Base-by-base conservation (phyloP, 169 alveolate genomes). In the Cyclospora cayetanensis region DNA sequence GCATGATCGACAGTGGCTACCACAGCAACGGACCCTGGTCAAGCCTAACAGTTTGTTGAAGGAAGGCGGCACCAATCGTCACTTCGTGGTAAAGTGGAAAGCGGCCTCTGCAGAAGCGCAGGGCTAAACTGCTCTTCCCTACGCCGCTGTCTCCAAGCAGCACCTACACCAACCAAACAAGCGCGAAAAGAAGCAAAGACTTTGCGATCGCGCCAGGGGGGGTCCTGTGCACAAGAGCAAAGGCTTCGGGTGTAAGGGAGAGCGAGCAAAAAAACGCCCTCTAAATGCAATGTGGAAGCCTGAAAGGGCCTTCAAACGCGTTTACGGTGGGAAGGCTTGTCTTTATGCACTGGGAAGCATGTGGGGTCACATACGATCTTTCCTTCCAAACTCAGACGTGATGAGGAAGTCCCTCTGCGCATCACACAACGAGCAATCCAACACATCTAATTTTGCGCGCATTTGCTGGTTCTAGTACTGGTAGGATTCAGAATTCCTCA, bases 121-220 rank as follows among this genome's bases (percentile, higher is more conserved):
- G 92, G 37, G 98, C 97, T 65, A 98, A 93, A 60, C 98, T 93
- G 46, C 98, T 96, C 91, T 98, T 98, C 35, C 99, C 99, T 60
- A 97, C 99, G 11, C 98, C 98, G 87, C 98, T 95, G 88, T 97
- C 98, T 1, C 99, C 99, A 76, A 97, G 87, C 87, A 97, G 91
- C 29, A 97, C 98, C 93, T 90, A 22, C 5, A 25, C 35, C n/a
- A n/a, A n/a, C n/a, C n/a, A n/a, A n/a, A 96, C 95, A 11, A 9
- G 25, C 11, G 31, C 31, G 11, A 25, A 27, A 12, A 74, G 31
- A 74, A 74, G 52, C 11, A 74, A 11, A 25, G 60, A 15, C 66
- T 12, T 74, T 74, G 29, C 42, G 29, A 66, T 15, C 9, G 42
- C 35, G 15, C 22, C 35, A 74, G 60, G 42, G 35, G 79, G 50